A percentile compares a stretch with the other conserved stretches of the same genome.
These are phyloP conservation scores for Lotus japonicus DNA, from an alignment of 306 rosid genomes.

Conservation along the genomic window DNA sequence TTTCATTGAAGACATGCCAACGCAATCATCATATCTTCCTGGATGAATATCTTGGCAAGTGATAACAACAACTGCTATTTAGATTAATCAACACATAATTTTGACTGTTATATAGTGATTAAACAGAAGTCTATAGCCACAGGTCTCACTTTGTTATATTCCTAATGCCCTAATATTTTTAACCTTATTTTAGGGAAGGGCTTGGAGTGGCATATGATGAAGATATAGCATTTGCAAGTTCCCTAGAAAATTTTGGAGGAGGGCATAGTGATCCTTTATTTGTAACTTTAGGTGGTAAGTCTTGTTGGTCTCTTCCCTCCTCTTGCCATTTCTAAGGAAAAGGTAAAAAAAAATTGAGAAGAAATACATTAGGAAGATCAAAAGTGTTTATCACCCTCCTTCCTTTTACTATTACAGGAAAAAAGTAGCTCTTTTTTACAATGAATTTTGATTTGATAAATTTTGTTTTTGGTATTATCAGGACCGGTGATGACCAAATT, in stretches of 20 bases:
- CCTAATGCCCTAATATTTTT: conserved; percentile 10
- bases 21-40: too few species aligned
- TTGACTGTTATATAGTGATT: too few species aligned
- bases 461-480: conserved; percentile 23
- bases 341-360: too few species aligned
- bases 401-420: too few species aligned
- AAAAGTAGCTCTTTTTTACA: neutral
- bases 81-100: too few species aligned
- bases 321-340: neutral
- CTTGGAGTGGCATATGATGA: conserved; percentile 87
- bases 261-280: conserved; percentile 89
- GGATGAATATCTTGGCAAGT: too few species aligned
- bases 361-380: too few species aligned
- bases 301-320: neutral
- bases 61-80: too few species aligned
- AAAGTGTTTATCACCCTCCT: too few species aligned
- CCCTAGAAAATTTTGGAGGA: conserved; percentile 89
- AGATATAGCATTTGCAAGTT: conserved; percentile 79
- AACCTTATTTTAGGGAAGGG: conserved; percentile 60
- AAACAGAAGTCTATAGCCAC: neutral
- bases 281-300: conserved; percentile 88
- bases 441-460: neutral
- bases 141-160: neutral
- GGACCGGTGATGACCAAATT: conserved; percentile 97
- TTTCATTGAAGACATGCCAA: neutral